Evolutionary conservation across 371 early-diverging fungal genomes (phyloP).

Genomic region (Parasitella parasitica): DNA sequence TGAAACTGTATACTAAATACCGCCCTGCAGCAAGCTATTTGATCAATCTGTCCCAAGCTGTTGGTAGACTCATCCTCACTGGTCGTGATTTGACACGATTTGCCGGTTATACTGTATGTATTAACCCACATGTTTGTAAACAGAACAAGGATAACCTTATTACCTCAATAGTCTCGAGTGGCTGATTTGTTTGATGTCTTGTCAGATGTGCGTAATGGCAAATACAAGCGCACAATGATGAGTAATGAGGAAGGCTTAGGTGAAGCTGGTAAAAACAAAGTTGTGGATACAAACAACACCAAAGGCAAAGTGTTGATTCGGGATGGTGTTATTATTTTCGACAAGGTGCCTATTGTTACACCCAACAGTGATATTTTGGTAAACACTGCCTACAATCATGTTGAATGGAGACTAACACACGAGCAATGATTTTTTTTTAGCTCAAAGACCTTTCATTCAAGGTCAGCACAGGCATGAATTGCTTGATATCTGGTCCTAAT

Average conservation of each 20-base stretch:
- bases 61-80: conserved; percentile 80
- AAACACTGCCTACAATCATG: background rate
- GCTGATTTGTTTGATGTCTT: conserved; percentile 75
- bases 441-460: conserved; percentile 78
- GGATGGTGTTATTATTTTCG: conserved; percentile 79
- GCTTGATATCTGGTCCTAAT: conserved; percentile 91
- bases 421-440: too few relatives aligned
- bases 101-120: conserved; percentile 66
- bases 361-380: conserved; percentile 93
- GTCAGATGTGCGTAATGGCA: conserved; percentile 67
- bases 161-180: conserved; percentile 60
- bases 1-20: too few relatives aligned
- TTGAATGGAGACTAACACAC: background rate
- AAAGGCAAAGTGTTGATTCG: conserved; percentile 65
- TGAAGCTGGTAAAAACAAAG: conserved; percentile 27
- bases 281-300: conserved; percentile 49
- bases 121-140: background rate
- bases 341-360: conserved; percentile 87
- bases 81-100: conserved; percentile 83
- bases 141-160: background rate
- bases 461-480: conserved; percentile 81
- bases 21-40: conserved; percentile 74
- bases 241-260: conserved; percentile 39
- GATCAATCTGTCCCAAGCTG: conserved; percentile 85
- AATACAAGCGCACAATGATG: conserved; percentile 65